Conservation (phyloP, 75 land plant species). For the Adiantum capillusveneris region DNA sequence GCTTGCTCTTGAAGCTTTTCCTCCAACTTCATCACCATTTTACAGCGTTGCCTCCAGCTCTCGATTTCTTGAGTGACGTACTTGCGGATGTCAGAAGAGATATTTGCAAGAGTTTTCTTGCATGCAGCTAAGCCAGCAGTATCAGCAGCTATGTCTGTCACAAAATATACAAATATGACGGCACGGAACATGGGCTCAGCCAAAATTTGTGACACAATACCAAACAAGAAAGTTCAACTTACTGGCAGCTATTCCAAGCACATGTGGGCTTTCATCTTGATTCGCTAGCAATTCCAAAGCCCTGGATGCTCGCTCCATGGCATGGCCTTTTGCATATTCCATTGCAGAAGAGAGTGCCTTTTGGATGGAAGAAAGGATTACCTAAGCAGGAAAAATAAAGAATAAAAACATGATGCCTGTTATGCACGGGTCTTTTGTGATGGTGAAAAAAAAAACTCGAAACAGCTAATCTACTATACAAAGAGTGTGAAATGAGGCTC, state of each 20-base stretch:
- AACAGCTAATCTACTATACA: too few relatives aligned
- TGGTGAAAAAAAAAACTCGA: too few relatives aligned
- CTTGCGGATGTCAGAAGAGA: slow-evolving; percentile 37
- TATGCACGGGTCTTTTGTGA: too few relatives aligned
- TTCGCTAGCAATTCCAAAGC: slow-evolving; percentile 24
- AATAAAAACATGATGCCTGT: too few relatives aligned
- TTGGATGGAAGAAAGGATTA: slow-evolving; percentile 27
- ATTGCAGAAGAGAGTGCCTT: slow-evolving; percentile 14
- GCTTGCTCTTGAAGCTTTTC: too few relatives aligned
- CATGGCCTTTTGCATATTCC: slow-evolving; percentile 25
- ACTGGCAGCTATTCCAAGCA: slow-evolving; percentile 34
- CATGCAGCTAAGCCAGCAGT: slow-evolving; percentile 28
- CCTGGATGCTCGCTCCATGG: slow-evolving; percentile 28
- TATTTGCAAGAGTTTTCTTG: slow-evolving; percentile 30
- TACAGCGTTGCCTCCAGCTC: slow-evolving; percentile 16
- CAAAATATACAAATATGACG: too few relatives aligned
- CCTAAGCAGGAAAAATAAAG: slow-evolving; percentile 10
- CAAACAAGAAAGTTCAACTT: slow-evolving; percentile 4
- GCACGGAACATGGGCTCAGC: too few relatives aligned
- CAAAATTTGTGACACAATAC: too few relatives aligned
- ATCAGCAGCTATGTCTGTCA: slow-evolving; percentile 29
- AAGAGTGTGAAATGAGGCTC: too few relatives aligned
- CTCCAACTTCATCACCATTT: too few relatives aligned
- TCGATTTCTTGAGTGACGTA: slow-evolving; percentile 22
- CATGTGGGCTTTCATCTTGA: slow-evolving; percentile 26